Conservation (phyloP, 2,329 filamentous ascomycete genomes). For the Colletotrichum sp. region DNA sequence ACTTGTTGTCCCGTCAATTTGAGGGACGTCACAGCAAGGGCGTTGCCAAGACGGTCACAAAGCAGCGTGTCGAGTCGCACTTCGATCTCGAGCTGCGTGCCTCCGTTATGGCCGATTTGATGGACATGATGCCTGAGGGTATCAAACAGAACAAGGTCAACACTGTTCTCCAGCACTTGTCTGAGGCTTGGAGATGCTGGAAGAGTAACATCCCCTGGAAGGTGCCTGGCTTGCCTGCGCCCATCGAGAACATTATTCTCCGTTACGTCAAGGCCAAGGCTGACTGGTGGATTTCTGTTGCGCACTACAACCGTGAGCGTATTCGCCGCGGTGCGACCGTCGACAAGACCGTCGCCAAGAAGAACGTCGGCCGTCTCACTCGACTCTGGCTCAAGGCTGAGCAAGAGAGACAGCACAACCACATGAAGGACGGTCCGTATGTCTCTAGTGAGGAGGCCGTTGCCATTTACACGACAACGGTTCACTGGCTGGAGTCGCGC, state of each 20-base stretch:
- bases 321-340: conserved; percentile 96
- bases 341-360: conserved; percentile 99
- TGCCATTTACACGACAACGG: conserved; percentile 97
- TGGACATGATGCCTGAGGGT: conserved; percentile 99
- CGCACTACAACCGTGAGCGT: conserved; percentile 97
- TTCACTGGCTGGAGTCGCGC: conserved; percentile 97
- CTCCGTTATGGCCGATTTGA: conserved; percentile 97
- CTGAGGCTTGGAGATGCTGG: conserved; percentile 99
- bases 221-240: conserved; percentile 92
- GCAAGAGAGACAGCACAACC: conserved; percentile 98
- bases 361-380: conserved; percentile 94
- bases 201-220: conserved; percentile 99
- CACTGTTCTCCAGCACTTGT: conserved; percentile 94
- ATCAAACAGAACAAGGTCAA: conserved; percentile 99
- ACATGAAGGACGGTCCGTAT: conserved; percentile 98
- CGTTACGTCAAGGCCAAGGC: conserved; percentile 99
- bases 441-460: conserved; percentile 98
- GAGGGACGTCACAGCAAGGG: conserved; percentile 99
- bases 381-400: conserved; percentile 97
- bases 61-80: conserved; percentile 98
- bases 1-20: conserved; percentile 94
- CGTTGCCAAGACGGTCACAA: conserved; percentile 98
- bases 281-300: conserved; percentile 99
- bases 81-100: conserved; percentile 97
- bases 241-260: conserved; percentile 98